phyloP scores from a whole-genome alignment of 371 early-diverging fungal genomes.

The Circinella umbellata region DNA sequence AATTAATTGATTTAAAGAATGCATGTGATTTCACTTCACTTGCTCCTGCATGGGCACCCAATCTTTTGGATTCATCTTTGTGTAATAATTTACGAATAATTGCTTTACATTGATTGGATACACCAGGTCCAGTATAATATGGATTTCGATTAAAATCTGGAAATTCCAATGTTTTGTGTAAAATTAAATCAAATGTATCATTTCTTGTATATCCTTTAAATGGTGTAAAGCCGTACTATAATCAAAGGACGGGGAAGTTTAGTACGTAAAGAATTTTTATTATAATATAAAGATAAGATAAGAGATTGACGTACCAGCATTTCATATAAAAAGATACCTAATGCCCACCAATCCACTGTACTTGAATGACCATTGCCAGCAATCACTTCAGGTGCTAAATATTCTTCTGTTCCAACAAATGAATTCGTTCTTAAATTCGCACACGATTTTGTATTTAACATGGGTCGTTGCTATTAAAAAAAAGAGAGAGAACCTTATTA shows the following conservation, averaged over 20 bases:
- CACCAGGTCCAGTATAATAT: conserved; percentile 13
- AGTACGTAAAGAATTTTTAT: background rate
- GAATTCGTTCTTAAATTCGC: conserved; percentile 90
- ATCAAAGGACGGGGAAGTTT: too few species aligned
- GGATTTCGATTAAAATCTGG: conserved; percentile 6
- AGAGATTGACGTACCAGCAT: conserved; percentile 83
- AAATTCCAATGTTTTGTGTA: conserved; percentile 9
- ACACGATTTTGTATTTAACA: conserved; percentile 87
- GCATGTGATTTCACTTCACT: conserved; percentile 94
- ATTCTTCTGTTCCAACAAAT: conserved; percentile 97
- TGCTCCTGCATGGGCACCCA: conserved; percentile 93
- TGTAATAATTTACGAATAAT: conserved; percentile 79
- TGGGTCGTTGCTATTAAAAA: conserved; percentile 58
- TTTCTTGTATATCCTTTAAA: conserved; percentile 91
- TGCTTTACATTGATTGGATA: conserved; percentile 63
- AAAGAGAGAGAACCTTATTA: too few species aligned
- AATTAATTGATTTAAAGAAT: conserved; percentile 92
- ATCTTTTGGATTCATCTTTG: conserved; percentile 84
- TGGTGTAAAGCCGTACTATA: conserved; percentile 83
- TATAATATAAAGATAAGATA: background rate
- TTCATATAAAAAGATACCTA: conserved; percentile 94
- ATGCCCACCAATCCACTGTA: conserved; percentile 98
- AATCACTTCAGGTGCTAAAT: conserved; percentile 95
- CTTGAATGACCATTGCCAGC: conserved; percentile 91
- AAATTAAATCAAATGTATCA: conserved; percentile 68